Evolutionary conservation across 2,329 filamentous ascomycete genomes (phyloP).

Genomic region (Aspergillus sojae): DNA sequence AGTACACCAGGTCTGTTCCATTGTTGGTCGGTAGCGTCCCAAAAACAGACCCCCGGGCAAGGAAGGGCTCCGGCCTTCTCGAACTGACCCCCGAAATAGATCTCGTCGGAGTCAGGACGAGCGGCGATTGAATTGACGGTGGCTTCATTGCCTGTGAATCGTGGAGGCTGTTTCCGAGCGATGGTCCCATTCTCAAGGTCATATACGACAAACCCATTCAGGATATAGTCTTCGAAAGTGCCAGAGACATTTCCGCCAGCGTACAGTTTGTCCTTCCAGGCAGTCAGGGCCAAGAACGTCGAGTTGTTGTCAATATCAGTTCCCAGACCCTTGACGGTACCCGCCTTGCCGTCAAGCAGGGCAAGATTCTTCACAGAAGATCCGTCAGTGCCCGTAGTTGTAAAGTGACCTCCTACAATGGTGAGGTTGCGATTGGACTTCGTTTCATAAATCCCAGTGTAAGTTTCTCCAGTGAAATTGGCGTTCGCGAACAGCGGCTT

Average conservation of each 20-base stretch:
- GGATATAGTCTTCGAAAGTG: conserved; percentile 58
- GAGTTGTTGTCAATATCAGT: conserved; percentile 68
- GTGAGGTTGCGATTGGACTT: conserved; percentile 75
- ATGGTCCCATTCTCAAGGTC: conserved; percentile 69
- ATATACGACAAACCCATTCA: conserved; percentile 79
- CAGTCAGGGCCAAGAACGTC: conserved; percentile 71
- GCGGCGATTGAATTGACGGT: conserved; percentile 76
- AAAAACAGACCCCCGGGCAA: conserved; percentile 81
- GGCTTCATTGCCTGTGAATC: conserved; percentile 69
- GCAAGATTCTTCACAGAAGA: conserved; percentile 76
- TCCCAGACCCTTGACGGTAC: conserved; percentile 69
- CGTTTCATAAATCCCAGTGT: conserved; percentile 76
- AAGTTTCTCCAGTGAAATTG: conserved; percentile 46
- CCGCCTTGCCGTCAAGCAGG: conserved; percentile 76
- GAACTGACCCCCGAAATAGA: conserved; percentile 88
- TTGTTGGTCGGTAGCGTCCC: conserved; percentile 68
- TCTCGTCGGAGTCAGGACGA: conserved; percentile 68
- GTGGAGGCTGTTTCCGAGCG: conserved; percentile 69
- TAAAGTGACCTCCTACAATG: conserved; percentile 85
- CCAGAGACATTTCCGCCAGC: conserved; percentile 82
- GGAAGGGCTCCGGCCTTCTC: conserved; percentile 78
- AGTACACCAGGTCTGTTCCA: conserved; percentile 82
- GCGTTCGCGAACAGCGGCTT: conserved; percentile 52
- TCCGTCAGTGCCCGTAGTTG: conserved; percentile 68
- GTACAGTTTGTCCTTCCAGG: conserved; percentile 70